Conservation (phyloP, 257 asterid species). For the Ocimum tenuiflorum region DNA sequence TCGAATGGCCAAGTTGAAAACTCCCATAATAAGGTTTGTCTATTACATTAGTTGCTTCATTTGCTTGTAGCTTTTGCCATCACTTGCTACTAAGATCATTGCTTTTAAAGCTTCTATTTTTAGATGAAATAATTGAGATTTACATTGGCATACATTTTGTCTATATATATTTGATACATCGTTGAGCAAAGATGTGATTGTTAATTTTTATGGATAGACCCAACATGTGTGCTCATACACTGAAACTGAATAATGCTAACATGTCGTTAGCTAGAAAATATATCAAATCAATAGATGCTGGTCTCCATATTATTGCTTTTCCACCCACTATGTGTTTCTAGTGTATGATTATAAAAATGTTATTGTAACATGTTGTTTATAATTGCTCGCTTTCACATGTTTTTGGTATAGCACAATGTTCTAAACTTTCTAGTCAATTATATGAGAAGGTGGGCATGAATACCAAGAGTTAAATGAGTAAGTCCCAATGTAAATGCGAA, state of each 20-base stretch:
- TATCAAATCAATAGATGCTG: background rate
- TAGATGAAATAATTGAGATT: background rate
- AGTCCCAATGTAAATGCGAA: background rate
- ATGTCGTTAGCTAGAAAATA: background rate
- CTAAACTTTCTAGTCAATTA: background rate
- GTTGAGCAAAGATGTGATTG: background rate
- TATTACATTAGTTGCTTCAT: conserved; percentile 12
- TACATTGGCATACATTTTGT: background rate
- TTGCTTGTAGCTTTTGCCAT: conserved; percentile 15
- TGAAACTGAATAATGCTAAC: background rate
- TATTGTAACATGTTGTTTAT: background rate
- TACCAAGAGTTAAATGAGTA: background rate
- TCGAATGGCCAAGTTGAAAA: conserved; percentile 59
- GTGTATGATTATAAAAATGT: background rate
- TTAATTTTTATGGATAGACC: background rate
- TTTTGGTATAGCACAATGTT: background rate
- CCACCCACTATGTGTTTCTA: background rate
- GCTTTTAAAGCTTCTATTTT: background rate
- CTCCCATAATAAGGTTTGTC: conserved; percentile 49
- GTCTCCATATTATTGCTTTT: background rate
- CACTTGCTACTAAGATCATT: conserved; percentile 2
- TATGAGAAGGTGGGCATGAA: background rate
- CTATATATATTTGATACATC: background rate
- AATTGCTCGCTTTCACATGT: background rate
- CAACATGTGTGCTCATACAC: background rate